Percentiles rank a stretch among this genome's conserved stretches.
phyloP scores from a whole-genome alignment of 345 rosid species.

The Rhodamnia argentea region DNA sequence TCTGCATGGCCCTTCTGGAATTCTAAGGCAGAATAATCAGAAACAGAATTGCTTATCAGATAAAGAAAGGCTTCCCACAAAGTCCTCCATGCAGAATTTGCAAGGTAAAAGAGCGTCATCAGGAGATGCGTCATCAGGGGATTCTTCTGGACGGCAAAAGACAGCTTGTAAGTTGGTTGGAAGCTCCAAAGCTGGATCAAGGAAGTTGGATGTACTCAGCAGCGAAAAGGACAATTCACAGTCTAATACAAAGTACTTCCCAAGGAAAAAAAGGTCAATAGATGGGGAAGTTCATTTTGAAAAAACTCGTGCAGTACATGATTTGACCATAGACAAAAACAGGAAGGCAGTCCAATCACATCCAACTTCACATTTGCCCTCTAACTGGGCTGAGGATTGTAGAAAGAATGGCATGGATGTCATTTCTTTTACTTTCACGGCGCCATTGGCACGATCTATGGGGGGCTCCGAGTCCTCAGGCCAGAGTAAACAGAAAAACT shows the following conservation, averaged over 20 bases:
- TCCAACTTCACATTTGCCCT: constrained; percentile 18
- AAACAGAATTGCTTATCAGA: constrained; percentile 57
- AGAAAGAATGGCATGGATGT: constrained; percentile 65
- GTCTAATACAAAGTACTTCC: constrained; percentile 20
- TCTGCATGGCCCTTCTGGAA: constrained; percentile 33
- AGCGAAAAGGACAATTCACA: constrained; percentile 26
- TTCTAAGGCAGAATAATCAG: constrained; percentile 78
- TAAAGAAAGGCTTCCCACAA: constrained; percentile 37
- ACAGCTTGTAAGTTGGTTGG: constrained; percentile 21
- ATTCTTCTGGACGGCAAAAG: constrained; percentile 25
- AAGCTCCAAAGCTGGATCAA: constrained; percentile 35
- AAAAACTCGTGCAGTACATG: constrained; percentile 26
- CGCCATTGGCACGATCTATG: constrained; percentile 45
- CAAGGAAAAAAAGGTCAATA: constrained; percentile 62
- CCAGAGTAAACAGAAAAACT: constrained; percentile 17
- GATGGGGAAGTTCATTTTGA: constrained; percentile 30
- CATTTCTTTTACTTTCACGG: constrained; percentile 70
- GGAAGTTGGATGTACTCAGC: constrained; percentile 39
- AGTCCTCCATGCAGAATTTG: constrained; percentile 18
- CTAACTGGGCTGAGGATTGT: constrained; percentile 43
- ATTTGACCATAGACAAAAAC: constrained; percentile 13
- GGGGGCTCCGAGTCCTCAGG: constrained; percentile 23
- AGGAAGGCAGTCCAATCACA: constrained; percentile 21
- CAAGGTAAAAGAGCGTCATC: constrained; percentile 29
- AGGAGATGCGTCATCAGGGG: constrained; percentile 18